Base-by-base conservation (phyloP, 202 grass and related monocot species). In the Panicum virgatum region DNA sequence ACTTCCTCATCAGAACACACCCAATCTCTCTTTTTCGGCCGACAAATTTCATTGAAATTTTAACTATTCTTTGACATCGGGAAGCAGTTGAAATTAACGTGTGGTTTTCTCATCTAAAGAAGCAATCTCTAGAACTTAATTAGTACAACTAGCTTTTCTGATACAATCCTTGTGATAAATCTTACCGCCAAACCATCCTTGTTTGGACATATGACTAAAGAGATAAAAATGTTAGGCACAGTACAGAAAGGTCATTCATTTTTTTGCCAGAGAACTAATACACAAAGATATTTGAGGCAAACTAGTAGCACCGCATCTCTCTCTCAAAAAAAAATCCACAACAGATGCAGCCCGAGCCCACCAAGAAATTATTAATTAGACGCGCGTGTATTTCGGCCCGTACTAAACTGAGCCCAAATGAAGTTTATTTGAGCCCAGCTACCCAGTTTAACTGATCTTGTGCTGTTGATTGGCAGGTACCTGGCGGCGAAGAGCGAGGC, bases 401-500 rank as follows among this genome's bases (percentile, higher is more conserved):
- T 57, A 25, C 51, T 20, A 53, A 53, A 53, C 19, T 53, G 51
- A 53, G 19, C 51, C 19, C 51, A 51, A 20, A 72, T 4, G 12
- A 18, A 0, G 12, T 47, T n/a, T n/a, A n/a, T n/a, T 79, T 39
- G 3, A 66, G 45, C 62, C 45, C 61, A 66, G 2, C 29, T 16
- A 46, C 39, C 44, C 8, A 50, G 29, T 30, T 32, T 1, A 40
- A 38, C 47, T 39, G 14, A 42, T 36, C 0, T 51, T 18, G 4
- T 3, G 27, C 46, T 20, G 37, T 22, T n/a, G n/a, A n/a, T n/a
- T 23, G n/a, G 0, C 88, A 98, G 96, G 86, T 98, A 96, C 79
- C 78, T 98, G 4, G 96, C 96, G 11, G 92, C 96, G 11, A 98
- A 98, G 87, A 96, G 96, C 79, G 96, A 98, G 73, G 84, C 92